A percentile compares a stretch with the other conserved stretches of the same genome.
Conservation (phyloP, 495 filamentous ascomycete genomes). For the Echria macrotheca region DNA sequence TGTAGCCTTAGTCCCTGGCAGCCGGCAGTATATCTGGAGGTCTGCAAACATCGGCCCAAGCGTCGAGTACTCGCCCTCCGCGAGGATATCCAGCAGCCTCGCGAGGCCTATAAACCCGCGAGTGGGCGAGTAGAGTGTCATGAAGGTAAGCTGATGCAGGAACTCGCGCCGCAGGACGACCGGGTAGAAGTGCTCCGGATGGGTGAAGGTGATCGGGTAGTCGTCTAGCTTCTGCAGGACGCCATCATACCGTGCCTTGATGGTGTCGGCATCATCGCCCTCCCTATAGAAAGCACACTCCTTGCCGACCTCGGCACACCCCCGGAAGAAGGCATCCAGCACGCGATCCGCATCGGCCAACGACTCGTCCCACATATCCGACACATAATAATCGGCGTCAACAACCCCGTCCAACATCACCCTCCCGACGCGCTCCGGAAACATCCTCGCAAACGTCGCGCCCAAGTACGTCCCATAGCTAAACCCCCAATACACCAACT, state of each 20-base stretch:
- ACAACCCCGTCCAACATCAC: constrained; percentile 38
- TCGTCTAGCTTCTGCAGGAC: constrained; percentile 37
- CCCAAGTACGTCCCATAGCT: constrained; percentile 58
- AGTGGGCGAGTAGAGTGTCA: constrained; percentile 31
- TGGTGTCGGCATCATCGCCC: constrained; percentile 34
- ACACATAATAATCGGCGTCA: constrained; percentile 33
- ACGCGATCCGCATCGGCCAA: constrained; percentile 39
- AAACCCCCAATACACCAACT: constrained; percentile 56
- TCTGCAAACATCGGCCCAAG: constrained; percentile 11
- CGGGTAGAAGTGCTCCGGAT: constrained; percentile 28
- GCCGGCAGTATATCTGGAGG: constrained; percentile 27
- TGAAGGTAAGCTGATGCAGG: constrained; percentile 32
- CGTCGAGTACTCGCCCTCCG: constrained; percentile 13
- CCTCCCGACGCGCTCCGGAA: constrained; percentile 38
- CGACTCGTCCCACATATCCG: constrained; percentile 28
- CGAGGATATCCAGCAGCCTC: constrained; percentile 19
- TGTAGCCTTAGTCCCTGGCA: constrained; percentile 30
- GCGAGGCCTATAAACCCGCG: constrained; percentile 28
- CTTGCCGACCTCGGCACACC: constrained; percentile 29
- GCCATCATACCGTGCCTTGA: constrained; percentile 37
- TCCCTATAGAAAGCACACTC: constrained; percentile 30
- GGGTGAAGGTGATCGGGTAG: constrained; percentile 43
- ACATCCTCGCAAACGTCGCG: constrained; percentile 43
- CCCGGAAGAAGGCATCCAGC: constrained; percentile 33
- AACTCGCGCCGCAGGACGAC: constrained; percentile 28